These are phyloP conservation scores for Starmerella apicola DNA, from an alignment of 805 yeast genomes.

Conservation along the genomic window DNA sequence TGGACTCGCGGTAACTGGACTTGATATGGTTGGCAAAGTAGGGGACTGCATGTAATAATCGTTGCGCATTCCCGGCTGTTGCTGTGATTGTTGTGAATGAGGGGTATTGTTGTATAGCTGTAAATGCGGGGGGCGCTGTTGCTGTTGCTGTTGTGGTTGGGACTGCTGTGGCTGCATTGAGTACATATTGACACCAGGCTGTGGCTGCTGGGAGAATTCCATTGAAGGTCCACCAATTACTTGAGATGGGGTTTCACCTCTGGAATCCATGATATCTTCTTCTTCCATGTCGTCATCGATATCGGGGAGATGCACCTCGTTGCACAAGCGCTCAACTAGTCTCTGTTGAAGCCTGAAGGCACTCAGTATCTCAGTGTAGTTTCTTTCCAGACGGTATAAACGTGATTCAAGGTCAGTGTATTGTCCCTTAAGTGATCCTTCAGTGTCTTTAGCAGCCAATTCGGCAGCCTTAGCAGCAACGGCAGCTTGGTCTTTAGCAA, in stretches of 20 bases:
- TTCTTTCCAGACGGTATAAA: constrained; percentile 12
- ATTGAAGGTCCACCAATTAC: background rate
- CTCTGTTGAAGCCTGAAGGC: constrained; percentile 18
- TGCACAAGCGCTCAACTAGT: constrained; percentile 15
- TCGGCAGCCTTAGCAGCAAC: constrained; percentile 21
- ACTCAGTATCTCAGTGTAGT: constrained; percentile 13
- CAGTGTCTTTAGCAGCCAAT: constrained; percentile 18
- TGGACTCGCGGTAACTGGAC: background rate
- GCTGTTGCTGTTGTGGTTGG: constrained; percentile 44
- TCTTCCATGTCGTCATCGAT: constrained; percentile 2
- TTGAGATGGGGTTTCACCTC: too few species aligned
- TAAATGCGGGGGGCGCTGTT: constrained; percentile 1
- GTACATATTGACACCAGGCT: background rate
- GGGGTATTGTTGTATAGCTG: background rate
- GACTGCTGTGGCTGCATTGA: too few species aligned
- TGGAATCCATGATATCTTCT: too few species aligned
- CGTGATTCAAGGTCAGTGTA: constrained; percentile 13
- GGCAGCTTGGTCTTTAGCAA: constrained; percentile 7
- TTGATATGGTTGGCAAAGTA: too few species aligned
- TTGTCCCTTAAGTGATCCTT: constrained; percentile 9
- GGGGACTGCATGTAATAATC: too few species aligned
- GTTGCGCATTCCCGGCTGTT: background rate
- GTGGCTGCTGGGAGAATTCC: background rate
- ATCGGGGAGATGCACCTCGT: constrained; percentile 6
- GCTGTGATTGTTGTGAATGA: background rate